Evolutionary conservation across 345 rosid species (phyloP), one percentile per base, ranked within the genome.

Genomic region (Rhizophora apiculata): DNA sequence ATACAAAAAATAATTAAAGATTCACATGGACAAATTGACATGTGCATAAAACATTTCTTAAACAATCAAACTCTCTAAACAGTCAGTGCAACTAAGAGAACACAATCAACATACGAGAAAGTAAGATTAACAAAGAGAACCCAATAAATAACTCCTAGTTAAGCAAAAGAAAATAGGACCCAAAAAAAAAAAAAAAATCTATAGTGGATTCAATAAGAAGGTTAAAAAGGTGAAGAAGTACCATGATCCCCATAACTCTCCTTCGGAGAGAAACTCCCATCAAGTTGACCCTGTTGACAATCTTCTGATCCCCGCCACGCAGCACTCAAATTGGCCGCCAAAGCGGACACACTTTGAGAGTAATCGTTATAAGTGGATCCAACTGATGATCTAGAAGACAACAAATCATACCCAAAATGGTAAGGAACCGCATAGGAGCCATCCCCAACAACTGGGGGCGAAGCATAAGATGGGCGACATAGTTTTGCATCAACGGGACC

Each of bases 231-330:
- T 10, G 63, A 22, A 73, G 26, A 73, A 24, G 58, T 71, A 87
- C 91, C 91, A 76, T 57, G 70, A 78, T 81, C 70, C 51, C 65
- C 56, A 62, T 57, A 78, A 72, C 71, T 68, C 62, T 81, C 82
- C 29, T 77, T 66, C 0, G 78, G 21, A 59, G 55, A 51, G 59
- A 77, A 77, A 73, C 43, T 34, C 51, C 64, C 82, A 66, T 65
- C 82, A 62, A 48, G 60, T 22, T 76, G 69, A 56, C 62, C 59
- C 46, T 32, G 65, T 58, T 71, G 77, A 82, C 81, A 75, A 68
- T 65, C 76, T 3, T 65, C 24, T 20, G 66, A 43, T 30, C 68
- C 74, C 29, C 77, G 78, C 86, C 85, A 83, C 72, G 60, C 60
- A 21, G 77, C 74, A 62, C 75, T 67, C 84, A 80, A 80, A 15